Evolutionary conservation across 805 yeast genomes (phyloP).

Genomic region (Yamadazyma laniorum): DNA sequence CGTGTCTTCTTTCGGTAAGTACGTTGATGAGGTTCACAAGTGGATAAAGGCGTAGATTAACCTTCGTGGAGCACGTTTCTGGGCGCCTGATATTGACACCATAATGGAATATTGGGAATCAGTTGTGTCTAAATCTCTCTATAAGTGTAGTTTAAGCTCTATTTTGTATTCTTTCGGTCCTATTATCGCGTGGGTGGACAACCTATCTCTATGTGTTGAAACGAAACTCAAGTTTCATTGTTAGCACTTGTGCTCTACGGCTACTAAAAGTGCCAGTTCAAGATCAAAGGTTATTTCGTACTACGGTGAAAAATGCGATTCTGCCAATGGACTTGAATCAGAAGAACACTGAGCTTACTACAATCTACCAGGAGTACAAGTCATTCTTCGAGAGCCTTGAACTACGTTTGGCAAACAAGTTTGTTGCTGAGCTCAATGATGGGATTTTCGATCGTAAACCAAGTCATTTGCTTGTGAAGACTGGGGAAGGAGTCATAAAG

Average conservation of each 20-base stretch:
- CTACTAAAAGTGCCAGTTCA: too few relatives aligned
- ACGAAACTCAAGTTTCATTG: too few relatives aligned
- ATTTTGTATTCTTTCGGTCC: too few relatives aligned
- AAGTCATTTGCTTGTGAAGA: slow-evolving; percentile 12
- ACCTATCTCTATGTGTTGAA: too few relatives aligned
- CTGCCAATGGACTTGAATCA: slow-evolving; percentile 19
- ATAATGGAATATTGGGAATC: slow-evolving; percentile 44
- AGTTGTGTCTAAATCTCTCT: slow-evolving; percentile 40
- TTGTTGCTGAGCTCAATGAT: slow-evolving; percentile 4
- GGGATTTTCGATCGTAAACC: slow-evolving; percentile 2
- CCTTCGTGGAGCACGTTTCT: slow-evolving; percentile 44
- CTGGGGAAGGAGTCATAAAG: slow-evolving; percentile 16
- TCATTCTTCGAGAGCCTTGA: slow-evolving; percentile 17
- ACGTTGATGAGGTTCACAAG: slow-evolving; percentile 25
- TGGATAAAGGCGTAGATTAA: slow-evolving; percentile 38
- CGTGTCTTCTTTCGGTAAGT: slow-evolving; percentile 11
- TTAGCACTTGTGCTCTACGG: too few relatives aligned
- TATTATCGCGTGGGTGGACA: too few relatives aligned
- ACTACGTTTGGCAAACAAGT: slow-evolving; percentile 7
- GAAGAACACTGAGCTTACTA: slow-evolving; percentile 20
- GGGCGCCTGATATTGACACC: slow-evolving; percentile 47
- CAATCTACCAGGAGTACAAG: slow-evolving; percentile 21
- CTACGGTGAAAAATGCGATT: too few relatives aligned
- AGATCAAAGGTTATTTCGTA: too few relatives aligned
- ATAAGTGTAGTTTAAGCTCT: too few relatives aligned